Base-by-base conservation (phyloP, 179 eudicot genomes). In the Carnegiea gigantea region DNA sequence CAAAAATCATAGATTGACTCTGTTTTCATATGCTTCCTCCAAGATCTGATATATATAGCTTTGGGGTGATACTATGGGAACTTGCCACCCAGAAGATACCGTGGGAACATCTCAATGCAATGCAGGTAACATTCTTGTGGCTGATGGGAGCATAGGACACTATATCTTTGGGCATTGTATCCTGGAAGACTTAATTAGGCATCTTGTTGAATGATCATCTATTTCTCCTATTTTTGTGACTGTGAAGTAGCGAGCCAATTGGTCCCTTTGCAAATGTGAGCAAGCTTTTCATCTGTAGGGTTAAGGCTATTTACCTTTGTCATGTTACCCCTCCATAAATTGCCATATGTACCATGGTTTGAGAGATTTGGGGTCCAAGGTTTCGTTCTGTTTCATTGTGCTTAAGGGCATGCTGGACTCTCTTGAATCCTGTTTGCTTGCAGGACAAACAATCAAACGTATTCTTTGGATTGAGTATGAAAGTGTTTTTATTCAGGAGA, bases 41-140 rank as follows among this genome's bases (percentile, higher is more conserved):
- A 51, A 96, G 99, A 92, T 91, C 97, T 76, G 99, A 97, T 83
- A 59, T 97, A 83, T 97, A 97, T 88, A 97, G 99, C 89, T 97
- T 81, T 78, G 99, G 99, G 24, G 97, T 97, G 79, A 83, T 95
- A 88, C 84, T 97, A 62, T 97, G 99, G 99, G 99, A 97, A 89
- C 91, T 96, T 82, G 95, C 89, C 74, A 92, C 98, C 7, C 92
- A 92, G 74, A 94, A 91, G 91, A 93, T 94, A 76, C 99, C 99
- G 21, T 96, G 99, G 99, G 99, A 96, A 62, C 87, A 89, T 88
- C 97, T 96, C 57, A 96, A 96, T 88, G 85, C 98, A 15, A 93
- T 96, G 95, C 99, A 96, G 99, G 99, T 96, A 89, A n/a, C 38
- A 59, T 26, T 77, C 86, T 67, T 75, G 33, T 59, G 67, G 78